Evolutionary conservation across 2,329 filamentous ascomycete species (phyloP), one percentile per base, ranked within the genome.

Genomic region (Fusarium sp.): DNA sequence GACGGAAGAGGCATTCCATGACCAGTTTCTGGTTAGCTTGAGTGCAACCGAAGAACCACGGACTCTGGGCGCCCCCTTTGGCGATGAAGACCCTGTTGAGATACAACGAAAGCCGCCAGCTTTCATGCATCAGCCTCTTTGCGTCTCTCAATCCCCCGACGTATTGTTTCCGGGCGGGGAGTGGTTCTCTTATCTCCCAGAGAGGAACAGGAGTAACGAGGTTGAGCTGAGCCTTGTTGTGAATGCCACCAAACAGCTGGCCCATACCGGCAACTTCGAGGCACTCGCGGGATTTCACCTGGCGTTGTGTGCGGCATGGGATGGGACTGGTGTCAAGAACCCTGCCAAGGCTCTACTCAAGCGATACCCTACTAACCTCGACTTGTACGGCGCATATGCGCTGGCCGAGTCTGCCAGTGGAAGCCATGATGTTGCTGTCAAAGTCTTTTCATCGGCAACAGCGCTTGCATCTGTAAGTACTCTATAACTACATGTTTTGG

Each of bases 301-400:
- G 11, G 92, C 92, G 1, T 87, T 96, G 56, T 90, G 92, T 76
- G 89, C 88, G 59, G 79, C 82, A 0, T 88, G 89, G 65, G 88
- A 91, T 50, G 85, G 88, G 0, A 78, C 81, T 1, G 85, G 83
- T 2, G 89, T 91, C 29, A 92, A 90, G 74, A 97, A 94, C 79
- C 85, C 88, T 8, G 94, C 94, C 0, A 97, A 94, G 77, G 82
- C 83, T 8, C 84, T 97, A 0, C 82, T 98, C n/a, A 96, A 93
- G 79, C 87, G 87, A 57, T 89, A 90, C 65, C 86, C 91, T 0
- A 86, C 89, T 1, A 92, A 91, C 75, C 80, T 94, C 4, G 85
- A 86, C 16, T 85, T 98, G 0, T 98, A 97, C 82, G 93, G 95
- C 74, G 90, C 91, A 0, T 97, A 96, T 78, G 94, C 93, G 0